Evolutionary conservation across 73 alveolate genomes (phyloP), one percentile per base, ranked within the genome.

Genomic region (Paramecium bursaria): DNA sequence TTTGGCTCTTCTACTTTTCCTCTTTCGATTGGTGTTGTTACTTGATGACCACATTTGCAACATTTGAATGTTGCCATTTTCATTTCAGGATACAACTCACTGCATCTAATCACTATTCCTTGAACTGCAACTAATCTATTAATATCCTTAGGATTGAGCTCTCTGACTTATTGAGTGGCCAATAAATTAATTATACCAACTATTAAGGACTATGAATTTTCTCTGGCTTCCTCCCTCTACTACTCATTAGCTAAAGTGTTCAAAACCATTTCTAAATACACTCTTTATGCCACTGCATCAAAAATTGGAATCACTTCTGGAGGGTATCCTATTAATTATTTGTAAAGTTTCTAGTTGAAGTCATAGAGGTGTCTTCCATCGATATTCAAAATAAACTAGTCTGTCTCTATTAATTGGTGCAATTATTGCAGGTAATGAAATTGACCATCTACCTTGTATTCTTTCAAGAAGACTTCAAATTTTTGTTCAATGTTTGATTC

Each of bases 61-160:
- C 99, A 98, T 86, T 95, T 91, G 89, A 98, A 98, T 50, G 90
- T 88, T 0, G 99, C 99, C 13, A 92, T 96, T 51, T 88, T 86
- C 99, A 94, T 95, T 85, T 91, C 99, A 1, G 99, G 99, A 27
- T 95, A 93, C 44, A 97, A 86, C 74, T 97, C 99, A 14, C 99
- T 91, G 55, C 95, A 86, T 50, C 99, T 93, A 53, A 97, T 98
- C 30, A 98, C 99, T 6, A 98, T 95, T 48, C 99, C 99, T 48
- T 89, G 85, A 2, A 96, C 92, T 4, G 98, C 77, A 0, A 96
- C 90, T 48, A 96, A 95, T 89, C 86, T 92, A 77, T 95, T 98
- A 39, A 96, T 95, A 85, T 94, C 98, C 42, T 87, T 91, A 10
- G 99, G 98, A 22, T 94, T 96, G 22, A 96, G 76, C 61, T 95